Percentiles rank a stretch among this genome's conserved stretches.
Conservation (phyloP, 345 rosid genomes). For the Physaria fendleri region DNA sequence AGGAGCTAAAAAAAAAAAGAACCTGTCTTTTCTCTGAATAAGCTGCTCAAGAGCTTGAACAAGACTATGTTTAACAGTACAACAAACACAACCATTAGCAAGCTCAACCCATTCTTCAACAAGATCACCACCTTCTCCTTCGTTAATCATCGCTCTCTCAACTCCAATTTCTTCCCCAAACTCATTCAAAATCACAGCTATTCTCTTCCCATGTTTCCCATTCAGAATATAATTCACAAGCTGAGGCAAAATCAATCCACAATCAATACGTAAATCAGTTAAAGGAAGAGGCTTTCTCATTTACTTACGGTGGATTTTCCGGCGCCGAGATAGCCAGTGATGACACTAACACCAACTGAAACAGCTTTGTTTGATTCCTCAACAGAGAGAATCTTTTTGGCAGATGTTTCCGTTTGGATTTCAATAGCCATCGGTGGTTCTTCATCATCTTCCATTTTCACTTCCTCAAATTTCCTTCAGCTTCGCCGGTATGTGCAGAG, state of each 20-base stretch:
- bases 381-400: background rate
- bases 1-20: background rate
- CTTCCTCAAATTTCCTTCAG: background rate
- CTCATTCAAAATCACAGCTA: slow-evolving; percentile 91
- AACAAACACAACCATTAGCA: slow-evolving; percentile 88
- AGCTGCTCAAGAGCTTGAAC: slow-evolving; percentile 95
- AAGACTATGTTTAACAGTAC: slow-evolving; percentile 86
- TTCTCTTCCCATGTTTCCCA: slow-evolving; percentile 80
- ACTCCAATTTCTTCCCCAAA: slow-evolving; percentile 97
- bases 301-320: slow-evolving; percentile 82
- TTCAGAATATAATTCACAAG: slow-evolving; percentile 74
- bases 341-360: slow-evolving; percentile 71
- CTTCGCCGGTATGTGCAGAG: background rate
- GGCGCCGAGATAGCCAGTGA: slow-evolving; percentile 95
- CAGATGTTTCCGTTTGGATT: slow-evolving; percentile 24
- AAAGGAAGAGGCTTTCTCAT: background rate
- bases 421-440: slow-evolving; percentile 71
- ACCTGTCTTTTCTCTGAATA: slow-evolving; percentile 80
- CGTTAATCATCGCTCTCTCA: slow-evolving; percentile 96
- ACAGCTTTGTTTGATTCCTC: slow-evolving; percentile 21
- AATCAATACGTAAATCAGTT: background rate
- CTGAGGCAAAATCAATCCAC: slow-evolving; percentile 29
- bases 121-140: slow-evolving; percentile 73
- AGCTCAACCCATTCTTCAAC: slow-evolving; percentile 98
- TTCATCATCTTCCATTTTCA: slow-evolving; percentile 53